phyloP scores from a whole-genome alignment of 306 rosid genomes.

The Comarum palustre region DNA sequence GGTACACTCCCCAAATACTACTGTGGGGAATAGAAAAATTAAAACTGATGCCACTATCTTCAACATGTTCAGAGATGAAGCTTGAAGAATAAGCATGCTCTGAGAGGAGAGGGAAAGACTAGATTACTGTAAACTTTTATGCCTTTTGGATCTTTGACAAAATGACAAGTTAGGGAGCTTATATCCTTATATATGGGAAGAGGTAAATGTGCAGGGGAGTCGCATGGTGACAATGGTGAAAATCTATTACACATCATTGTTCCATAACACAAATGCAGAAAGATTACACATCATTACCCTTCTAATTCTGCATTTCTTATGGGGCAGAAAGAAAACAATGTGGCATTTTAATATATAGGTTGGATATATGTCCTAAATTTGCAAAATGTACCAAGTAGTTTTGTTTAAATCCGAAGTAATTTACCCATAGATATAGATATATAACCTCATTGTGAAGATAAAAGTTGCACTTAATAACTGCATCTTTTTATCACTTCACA shows the following conservation, averaged over 20 bases:
- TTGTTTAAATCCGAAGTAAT: too few relatives aligned
- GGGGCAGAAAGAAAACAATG: not conserved
- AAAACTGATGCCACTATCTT: constrained; percentile 19
- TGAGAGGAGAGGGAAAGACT: not conserved
- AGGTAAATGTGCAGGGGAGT: constrained; percentile 2
- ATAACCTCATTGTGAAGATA: too few relatives aligned
- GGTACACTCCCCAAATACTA: constrained; percentile 28
- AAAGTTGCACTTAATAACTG: too few relatives aligned
- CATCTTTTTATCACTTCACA: not conserved
- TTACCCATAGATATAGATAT: too few relatives aligned
- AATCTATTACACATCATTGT: not conserved
- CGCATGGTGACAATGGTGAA: not conserved
- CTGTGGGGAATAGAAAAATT: constrained; percentile 27
- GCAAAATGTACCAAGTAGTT: too few relatives aligned
- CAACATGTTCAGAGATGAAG: constrained; percentile 17
- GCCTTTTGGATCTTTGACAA: not conserved
- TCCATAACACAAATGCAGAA: not conserved
- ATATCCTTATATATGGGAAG: not conserved
- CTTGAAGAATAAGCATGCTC: constrained; percentile 17
- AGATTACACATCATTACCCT: too few relatives aligned
- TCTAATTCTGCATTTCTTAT: too few relatives aligned
- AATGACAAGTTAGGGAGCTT: too few relatives aligned
- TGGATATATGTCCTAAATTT: not conserved
- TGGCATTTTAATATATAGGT: not conserved
- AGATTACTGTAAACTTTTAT: not conserved